A percentile compares a stretch with the other conserved stretches of the same genome.
These are phyloP conservation scores for Kandelia obovata DNA, from an alignment of 345 rosid genomes.

Conservation along the genomic window DNA sequence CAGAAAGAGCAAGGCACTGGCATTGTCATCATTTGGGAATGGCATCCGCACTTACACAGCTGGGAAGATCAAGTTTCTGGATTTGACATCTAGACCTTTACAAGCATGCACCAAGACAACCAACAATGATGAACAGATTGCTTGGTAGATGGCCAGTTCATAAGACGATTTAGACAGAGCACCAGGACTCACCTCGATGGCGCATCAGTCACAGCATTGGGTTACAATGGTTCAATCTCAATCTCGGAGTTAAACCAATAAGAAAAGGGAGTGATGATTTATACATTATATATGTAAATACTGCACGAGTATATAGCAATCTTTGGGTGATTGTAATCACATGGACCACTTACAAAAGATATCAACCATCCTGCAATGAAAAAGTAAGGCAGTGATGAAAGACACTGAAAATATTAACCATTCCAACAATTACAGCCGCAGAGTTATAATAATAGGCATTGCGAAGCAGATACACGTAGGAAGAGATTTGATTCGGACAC, in stretches of 20 bases:
- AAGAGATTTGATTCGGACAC: too few relatives aligned
- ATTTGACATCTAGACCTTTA: conserved; percentile 29
- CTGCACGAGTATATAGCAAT: conserved; percentile 5
- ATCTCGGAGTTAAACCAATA: conserved; percentile 1
- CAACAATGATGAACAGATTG: conserved; percentile 11
- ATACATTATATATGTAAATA: conserved; percentile 18
- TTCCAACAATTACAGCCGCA: too few relatives aligned
- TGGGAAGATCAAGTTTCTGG: conserved; percentile 31
- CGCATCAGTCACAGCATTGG: conserved; percentile 54
- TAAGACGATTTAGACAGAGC: not conserved
- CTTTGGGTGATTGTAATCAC: conserved; percentile 6
- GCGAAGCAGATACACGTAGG: too few relatives aligned
- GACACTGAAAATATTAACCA: too few relatives aligned
- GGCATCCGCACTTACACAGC: conserved; percentile 44
- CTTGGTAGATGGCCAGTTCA: not conserved
- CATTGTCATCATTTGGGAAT: conserved; percentile 31
- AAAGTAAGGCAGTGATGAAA: too few relatives aligned
- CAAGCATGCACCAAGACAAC: conserved; percentile 26
- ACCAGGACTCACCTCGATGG: conserved; percentile 43
- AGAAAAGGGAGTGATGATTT: not conserved
- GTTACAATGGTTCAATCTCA: conserved; percentile 23
- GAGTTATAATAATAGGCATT: too few relatives aligned
- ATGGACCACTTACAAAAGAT: not conserved
- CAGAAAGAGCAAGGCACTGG: conserved; percentile 28
- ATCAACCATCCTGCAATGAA: conserved; percentile 1